Percentiles rank a stretch among this genome's conserved stretches.
Evolutionary conservation across 768 basidiomycete species (phyloP).

Genomic region (Tylopilus sp.): DNA sequence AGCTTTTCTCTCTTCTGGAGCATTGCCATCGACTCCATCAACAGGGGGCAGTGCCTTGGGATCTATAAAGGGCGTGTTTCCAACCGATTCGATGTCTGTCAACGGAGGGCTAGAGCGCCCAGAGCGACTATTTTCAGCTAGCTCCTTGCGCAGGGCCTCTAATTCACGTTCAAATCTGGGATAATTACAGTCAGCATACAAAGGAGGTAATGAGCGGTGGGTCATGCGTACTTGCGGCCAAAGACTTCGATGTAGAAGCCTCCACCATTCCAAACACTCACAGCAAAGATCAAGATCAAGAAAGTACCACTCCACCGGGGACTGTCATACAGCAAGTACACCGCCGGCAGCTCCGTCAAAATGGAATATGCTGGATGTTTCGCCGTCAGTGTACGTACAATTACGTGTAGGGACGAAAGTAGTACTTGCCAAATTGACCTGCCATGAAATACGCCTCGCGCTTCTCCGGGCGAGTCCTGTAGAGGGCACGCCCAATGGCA

Average conservation of each 20-base stretch:
- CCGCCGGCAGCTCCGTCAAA: conserved; percentile 81
- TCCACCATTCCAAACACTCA: conserved; percentile 94
- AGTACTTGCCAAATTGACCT: conserved; percentile 70
- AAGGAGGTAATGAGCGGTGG: background rate
- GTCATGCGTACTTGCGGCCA: conserved; percentile 78
- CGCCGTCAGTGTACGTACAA: conserved; percentile 2
- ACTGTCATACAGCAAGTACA: conserved; percentile 80
- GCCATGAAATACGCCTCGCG: conserved; percentile 76
- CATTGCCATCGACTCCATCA: conserved; percentile 10
- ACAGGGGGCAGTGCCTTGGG: conserved; percentile 17
- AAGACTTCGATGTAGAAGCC: conserved; percentile 97
- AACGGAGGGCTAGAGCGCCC: conserved; percentile 51
- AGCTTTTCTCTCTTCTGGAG: conserved; percentile 28
- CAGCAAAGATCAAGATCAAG: conserved; percentile 74
- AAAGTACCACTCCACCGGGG: conserved; percentile 75
- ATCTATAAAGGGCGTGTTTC: conserved; percentile 34
- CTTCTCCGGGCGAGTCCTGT: conserved; percentile 54
- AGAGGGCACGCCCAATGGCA: conserved; percentile 69
- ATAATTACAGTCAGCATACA: conserved; percentile 6
- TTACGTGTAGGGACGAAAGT: background rate
- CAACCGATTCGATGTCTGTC: conserved; percentile 40
- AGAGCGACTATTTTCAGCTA: conserved; percentile 67
- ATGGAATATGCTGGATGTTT: conserved; percentile 66
- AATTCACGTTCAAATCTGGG: conserved; percentile 88
- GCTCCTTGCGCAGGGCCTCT: conserved; percentile 85